A percentile compares a stretch with the other conserved stretches of the same genome.
Evolutionary conservation across 2,329 filamentous ascomycete genomes (phyloP).

Genomic region (Aspergillus uvarum): DNA sequence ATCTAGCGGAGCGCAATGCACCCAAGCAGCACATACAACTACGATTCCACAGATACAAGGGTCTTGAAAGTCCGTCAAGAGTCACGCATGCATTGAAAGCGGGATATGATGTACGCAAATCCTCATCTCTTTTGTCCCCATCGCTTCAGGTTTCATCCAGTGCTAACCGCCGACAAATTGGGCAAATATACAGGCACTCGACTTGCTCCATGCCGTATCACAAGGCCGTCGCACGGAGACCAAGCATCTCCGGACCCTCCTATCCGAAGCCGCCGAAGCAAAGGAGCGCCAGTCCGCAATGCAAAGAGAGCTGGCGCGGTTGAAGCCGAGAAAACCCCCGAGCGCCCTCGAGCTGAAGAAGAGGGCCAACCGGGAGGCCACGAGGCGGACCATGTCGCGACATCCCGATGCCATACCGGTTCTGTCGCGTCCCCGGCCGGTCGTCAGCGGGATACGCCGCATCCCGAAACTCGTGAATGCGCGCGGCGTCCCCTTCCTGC

Average conservation of each 20-base stretch:
- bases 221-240: constrained; percentile 28
- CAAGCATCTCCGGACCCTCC: constrained; percentile 25
- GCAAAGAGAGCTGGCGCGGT: constrained; percentile 20
- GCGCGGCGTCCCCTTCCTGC: constrained; percentile 44
- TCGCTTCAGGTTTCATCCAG: neutral
- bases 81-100: constrained; percentile 40
- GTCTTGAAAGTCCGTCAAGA: constrained; percentile 41
- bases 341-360: constrained; percentile 26
- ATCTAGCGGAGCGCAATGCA: constrained; percentile 22
- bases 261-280: constrained; percentile 25
- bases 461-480: constrained; percentile 45
- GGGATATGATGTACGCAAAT: constrained; percentile 40
- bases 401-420: constrained; percentile 38
- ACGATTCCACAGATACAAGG: constrained; percentile 41
- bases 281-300: constrained; percentile 22
- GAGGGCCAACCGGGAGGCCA: constrained; percentile 24
- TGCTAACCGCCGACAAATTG: constrained; percentile 8
- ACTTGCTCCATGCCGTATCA: constrained; percentile 37
- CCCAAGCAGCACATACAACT: constrained; percentile 34
- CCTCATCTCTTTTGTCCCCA: neutral
- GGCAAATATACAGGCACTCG: constrained; percentile 32
- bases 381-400: constrained; percentile 29
- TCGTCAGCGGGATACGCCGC: constrained; percentile 38
- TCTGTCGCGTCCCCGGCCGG: constrained; percentile 34
- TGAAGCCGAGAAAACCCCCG: constrained; percentile 22